These are phyloP conservation scores for Lavandula angustifolia DNA, from an alignment of 257 asterid species.

Conservation along the genomic window DNA sequence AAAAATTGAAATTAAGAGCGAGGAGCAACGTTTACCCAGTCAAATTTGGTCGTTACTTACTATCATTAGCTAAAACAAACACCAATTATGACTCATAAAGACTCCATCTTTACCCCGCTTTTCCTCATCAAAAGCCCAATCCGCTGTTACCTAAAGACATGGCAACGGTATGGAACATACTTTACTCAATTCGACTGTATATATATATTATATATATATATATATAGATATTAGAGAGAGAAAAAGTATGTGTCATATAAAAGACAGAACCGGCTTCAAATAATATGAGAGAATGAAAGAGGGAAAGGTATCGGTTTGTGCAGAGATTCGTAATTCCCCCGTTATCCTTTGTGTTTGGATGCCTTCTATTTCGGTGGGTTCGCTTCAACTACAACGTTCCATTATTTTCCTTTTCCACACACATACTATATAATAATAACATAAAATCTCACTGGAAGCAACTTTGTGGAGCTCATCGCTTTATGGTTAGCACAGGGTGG, in stretches of 20 bases:
- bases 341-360: constrained; percentile 27
- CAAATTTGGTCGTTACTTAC: constrained; percentile 34
- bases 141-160: constrained; percentile 33
- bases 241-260: constrained; percentile 25
- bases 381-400: background rate
- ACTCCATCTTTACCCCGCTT: constrained; percentile 42
- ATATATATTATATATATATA: no score
- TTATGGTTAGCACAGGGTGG: no score
- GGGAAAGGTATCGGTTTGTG: constrained; percentile 32
- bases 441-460: no score
- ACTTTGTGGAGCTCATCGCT: no score
- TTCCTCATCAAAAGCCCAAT: constrained; percentile 37
- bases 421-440: background rate
- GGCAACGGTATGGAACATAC: constrained; percentile 33
- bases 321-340: constrained; percentile 42
- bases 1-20: constrained; percentile 26
- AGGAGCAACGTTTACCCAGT: constrained; percentile 35
- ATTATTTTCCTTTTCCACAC: background rate
- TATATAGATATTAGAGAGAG: constrained; percentile 2
- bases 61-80: constrained; percentile 34
- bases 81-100: constrained; percentile 46
- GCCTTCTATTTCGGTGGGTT: constrained; percentile 23
- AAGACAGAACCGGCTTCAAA: constrained; percentile 29
- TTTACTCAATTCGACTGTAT: constrained; percentile 22
- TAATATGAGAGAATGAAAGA: constrained; percentile 23